Conservation (phyloP, 78 protist genomes). For the Dictyostelium firmibasis region DNA sequence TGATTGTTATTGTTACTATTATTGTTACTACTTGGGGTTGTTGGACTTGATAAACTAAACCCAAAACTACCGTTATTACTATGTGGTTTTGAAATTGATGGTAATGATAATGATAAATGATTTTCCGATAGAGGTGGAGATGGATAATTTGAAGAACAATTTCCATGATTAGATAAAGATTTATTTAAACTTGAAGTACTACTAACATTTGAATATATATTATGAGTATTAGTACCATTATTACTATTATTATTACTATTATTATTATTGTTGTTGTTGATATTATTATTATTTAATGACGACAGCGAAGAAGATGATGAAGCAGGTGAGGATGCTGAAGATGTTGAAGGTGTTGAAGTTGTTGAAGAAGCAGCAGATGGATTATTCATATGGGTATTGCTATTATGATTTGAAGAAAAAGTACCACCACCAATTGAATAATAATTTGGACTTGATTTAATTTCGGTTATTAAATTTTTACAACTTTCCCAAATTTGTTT, state of each 20-base stretch:
- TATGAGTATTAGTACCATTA: background rate
- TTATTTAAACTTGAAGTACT: background rate
- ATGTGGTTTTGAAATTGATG: background rate
- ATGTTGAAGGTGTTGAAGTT: background rate
- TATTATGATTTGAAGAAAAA: background rate
- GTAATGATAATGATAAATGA: background rate
- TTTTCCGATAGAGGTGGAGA: slow-evolving; percentile 2
- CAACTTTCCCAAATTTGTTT: slow-evolving; percentile 17
- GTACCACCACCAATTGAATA: slow-evolving; percentile 1
- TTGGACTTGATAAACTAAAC: slow-evolving; percentile 3
- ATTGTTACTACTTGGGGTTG: background rate
- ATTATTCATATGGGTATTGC: background rate
- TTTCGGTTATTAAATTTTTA: slow-evolving; percentile 17
- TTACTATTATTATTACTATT: background rate
- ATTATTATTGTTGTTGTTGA: background rate
- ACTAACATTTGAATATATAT: background rate
- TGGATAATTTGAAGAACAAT: background rate
- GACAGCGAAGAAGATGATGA: background rate
- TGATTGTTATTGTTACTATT: background rate
- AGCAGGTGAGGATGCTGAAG: background rate
- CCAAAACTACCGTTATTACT: background rate
- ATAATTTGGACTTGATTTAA: slow-evolving; percentile 3
- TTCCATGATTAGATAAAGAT: background rate
- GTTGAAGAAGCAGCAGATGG: background rate
- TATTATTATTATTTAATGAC: background rate